Conservation (phyloP, 164 flowering plant species). For the Magnolia kwangsiensis region DNA sequence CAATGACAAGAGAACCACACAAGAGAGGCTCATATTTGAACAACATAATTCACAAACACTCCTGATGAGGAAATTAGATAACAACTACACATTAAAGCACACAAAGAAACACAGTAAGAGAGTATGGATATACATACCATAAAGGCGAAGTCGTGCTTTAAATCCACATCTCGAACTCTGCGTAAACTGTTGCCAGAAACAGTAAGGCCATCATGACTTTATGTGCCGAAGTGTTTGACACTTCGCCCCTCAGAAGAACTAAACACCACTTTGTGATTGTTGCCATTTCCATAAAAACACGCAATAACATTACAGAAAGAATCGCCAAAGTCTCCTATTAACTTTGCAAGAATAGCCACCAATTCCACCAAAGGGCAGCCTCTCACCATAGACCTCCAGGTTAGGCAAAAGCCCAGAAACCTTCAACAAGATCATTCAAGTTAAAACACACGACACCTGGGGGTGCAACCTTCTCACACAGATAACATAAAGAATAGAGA, state of each 20-base stretch:
- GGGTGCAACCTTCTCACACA: slow-evolving; percentile 34
- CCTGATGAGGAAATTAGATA: background rate
- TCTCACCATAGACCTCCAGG: slow-evolving; percentile 76
- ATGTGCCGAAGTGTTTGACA: slow-evolving; percentile 57
- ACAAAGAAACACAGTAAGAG: background rate
- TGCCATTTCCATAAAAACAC: slow-evolving; percentile 84
- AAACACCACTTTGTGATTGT: slow-evolving; percentile 86
- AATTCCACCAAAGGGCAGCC: slow-evolving; percentile 66
- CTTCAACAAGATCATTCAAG: slow-evolving; percentile 72
- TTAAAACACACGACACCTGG: slow-evolving; percentile 51
- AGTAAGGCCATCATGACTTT: slow-evolving; percentile 94
- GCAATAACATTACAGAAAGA: slow-evolving; percentile 82
- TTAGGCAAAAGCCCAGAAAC: slow-evolving; percentile 63
- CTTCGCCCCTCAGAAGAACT: slow-evolving; percentile 82
- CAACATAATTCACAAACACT: background rate
- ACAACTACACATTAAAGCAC: background rate
- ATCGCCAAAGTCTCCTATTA: slow-evolving; percentile 82
- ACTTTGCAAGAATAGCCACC: slow-evolving; percentile 68
- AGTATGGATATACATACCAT: slow-evolving; percentile 58
- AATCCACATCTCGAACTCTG: slow-evolving; percentile 99
- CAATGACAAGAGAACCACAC: slow-evolving; percentile 6
- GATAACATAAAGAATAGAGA: slow-evolving; percentile 19
- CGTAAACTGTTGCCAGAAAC: slow-evolving; percentile 93
- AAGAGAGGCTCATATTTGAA: slow-evolving; percentile 26
- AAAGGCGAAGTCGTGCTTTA: slow-evolving; percentile 95